A percentile compares a stretch with the other conserved stretches of the same genome.
phyloP scores from a whole-genome alignment of 1,284 basidiomycete genomes.

The Fomitopsis schrenkii region DNA sequence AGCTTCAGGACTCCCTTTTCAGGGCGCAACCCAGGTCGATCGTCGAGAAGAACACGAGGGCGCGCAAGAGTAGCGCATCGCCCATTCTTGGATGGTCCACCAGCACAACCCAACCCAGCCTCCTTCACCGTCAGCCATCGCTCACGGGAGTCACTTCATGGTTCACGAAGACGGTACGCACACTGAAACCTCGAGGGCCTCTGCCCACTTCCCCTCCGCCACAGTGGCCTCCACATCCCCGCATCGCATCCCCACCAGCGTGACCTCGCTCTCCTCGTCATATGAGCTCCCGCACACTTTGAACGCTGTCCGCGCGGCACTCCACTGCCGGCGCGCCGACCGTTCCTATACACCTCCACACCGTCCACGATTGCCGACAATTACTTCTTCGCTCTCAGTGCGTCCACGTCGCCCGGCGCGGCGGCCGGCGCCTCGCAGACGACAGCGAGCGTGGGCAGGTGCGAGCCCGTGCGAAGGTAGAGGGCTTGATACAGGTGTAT shows the following conservation, averaged over 20 bases:
- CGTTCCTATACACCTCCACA: conserved; percentile 9
- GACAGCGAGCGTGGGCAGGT: conserved; percentile 9
- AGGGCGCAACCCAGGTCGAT: conserved; percentile 8
- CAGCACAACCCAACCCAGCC: conserved; percentile 1
- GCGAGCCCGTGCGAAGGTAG: conserved; percentile 7
- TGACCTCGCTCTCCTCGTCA: too few species aligned
- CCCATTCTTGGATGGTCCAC: background rate
- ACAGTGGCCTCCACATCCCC: too few species aligned
- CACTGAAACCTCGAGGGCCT: background rate
- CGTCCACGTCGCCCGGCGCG: conserved; percentile 6
- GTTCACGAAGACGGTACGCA: background rate
- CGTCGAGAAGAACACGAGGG: conserved; percentile 10
- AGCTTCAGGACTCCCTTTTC: conserved; percentile 2
- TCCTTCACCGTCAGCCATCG: background rate
- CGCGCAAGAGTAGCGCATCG: conserved; percentile 9
- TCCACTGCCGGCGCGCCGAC: background rate
- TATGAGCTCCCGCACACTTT: too few species aligned
- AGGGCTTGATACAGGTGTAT: conserved; percentile 1
- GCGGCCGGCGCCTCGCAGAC: conserved; percentile 10
- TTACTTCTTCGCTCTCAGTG: conserved; percentile 5
- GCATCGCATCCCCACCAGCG: too few species aligned
- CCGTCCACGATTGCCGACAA: conserved; percentile 9
- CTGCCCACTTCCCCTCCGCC: too few species aligned
- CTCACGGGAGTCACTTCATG: too few species aligned
- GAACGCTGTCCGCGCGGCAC: too few species aligned